Base-by-base conservation (phyloP, 768 basidiomycete species). In the Mycena belliarum region DNA sequence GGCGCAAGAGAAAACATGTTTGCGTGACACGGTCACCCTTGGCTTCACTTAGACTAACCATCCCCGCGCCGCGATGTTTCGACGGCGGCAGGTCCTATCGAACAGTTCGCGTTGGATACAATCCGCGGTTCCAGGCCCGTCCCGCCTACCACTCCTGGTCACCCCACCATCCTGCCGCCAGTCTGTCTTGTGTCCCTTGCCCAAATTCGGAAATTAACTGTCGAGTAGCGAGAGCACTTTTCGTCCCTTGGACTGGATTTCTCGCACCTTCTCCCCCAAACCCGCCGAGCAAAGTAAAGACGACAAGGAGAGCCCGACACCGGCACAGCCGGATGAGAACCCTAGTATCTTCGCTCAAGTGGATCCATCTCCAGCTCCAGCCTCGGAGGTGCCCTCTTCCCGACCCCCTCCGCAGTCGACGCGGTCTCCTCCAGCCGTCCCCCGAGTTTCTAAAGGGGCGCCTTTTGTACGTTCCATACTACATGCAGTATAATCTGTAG, bases 231-330 rank as follows among this genome's bases (percentile, higher is more conserved):
- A 72, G 26, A 84, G 84, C 61, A 79, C 79, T 40, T 76, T 82
- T 61, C 82, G 77, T 64, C 87, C 88, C 23, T 64, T 89, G 42
- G 73, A 76, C 18, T 90, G 88, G 88, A 68, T 91, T 10, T 79
- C 78, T 57, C 81, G 88, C 44, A 83, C 81, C 52, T 73, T 90
- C 15, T 73, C 74, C 4, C 81, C 85, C 1, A 70, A 69, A 7
- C 67, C 80, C 23, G 80, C 79, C 49, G 74, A 81, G 52, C 69
- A 81, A 35, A 76, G 78, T 25, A 79, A 75, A 60, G 16, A 35
- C 4, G 74, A 79, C 60, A 79, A 77, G 50, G 79, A 76, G 38
- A 25, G 24, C 38, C 21, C 25, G 1, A 7, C 24, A 37, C 10
- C 51, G 18, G 42, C 16, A 25, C 32, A 49, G 48, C 50, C 62